These are phyloP conservation scores for Diaporthe citriasiana DNA, from an alignment of 2,329 filamentous ascomycete species.

Conservation along the genomic window DNA sequence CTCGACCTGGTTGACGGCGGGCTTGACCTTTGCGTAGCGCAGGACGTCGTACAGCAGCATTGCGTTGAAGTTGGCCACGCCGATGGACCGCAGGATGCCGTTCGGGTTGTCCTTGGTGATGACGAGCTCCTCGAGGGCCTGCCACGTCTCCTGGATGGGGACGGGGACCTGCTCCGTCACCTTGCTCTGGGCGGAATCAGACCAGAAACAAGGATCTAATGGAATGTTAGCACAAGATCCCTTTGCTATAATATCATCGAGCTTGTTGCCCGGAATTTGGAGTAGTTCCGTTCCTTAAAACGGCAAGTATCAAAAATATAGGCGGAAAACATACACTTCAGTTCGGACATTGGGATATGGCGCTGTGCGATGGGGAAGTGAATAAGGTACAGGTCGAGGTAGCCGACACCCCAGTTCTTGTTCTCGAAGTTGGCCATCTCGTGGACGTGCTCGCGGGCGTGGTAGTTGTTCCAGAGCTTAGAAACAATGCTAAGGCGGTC, in stretches of 20 bases:
- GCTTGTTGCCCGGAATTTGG: too few relatives aligned
- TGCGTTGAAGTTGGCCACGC: slow-evolving; percentile 86
- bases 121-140: slow-evolving; percentile 82
- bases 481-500: slow-evolving; percentile 63
- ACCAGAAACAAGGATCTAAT: slow-evolving; percentile 79
- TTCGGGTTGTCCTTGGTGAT: slow-evolving; percentile 56
- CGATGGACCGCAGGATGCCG: slow-evolving; percentile 80
- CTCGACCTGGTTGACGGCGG: slow-evolving; percentile 87
- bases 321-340: slow-evolving; percentile 68
- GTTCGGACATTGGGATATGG: slow-evolving; percentile 82
- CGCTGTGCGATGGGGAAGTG: slow-evolving; percentile 91
- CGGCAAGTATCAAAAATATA: too few relatives aligned
- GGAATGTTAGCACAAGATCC: too few relatives aligned
- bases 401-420: slow-evolving; percentile 78
- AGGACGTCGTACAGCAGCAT: slow-evolving; percentile 84
- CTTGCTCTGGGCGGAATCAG: slow-evolving; percentile 69
- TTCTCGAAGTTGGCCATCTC: slow-evolving; percentile 72
- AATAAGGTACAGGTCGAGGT: slow-evolving; percentile 91
- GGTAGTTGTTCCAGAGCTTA: slow-evolving; percentile 77
- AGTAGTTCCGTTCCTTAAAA: too few relatives aligned
- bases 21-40: slow-evolving; percentile 80
- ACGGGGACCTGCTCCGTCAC: slow-evolving; percentile 76
- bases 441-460: slow-evolving; percentile 73
- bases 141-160: slow-evolving; percentile 85
- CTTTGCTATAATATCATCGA: too few relatives aligned